Evolutionary conservation across 768 basidiomycete genomes (phyloP), one percentile per base, ranked within the genome.

Genomic region (Termitomyces sp.): DNA sequence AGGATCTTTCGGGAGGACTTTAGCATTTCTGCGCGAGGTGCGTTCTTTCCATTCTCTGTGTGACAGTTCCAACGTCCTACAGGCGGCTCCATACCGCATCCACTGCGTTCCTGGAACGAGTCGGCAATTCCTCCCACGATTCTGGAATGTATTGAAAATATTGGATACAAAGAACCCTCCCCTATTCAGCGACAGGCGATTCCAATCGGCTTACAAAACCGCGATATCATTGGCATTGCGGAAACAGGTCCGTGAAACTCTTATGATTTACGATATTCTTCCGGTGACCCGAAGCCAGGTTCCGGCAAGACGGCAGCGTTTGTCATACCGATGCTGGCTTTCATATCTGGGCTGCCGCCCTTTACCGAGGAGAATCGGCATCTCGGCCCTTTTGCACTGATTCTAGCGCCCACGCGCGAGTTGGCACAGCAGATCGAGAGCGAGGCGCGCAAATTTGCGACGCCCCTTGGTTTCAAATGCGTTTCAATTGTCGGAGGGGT

Each of bases 271-370:
- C n/a, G 20, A 49, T 28, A 44, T 55, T 28, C 45, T 8, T 55
- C 48, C 51, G 50, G 44, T 60, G 34, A 49, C 59, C 39, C 36
- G 34, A 28, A 55, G 45, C 15, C 60, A 95, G 94, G 95, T 80
- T 98, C 96, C 66, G 96, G 96, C 70, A 98, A 98, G 79, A 98
- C 96, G 26, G 96, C 96, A 36, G 93, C 95, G 3, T 98, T 98
- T 70, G 95, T 98, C 59, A 96, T 98, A 54, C 96, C 96, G 36
- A 98, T 98, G 95, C 79, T 98, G 51, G 79, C 91, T 34, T 99
- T 98, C 73, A 99, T 99, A 64, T 85, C 87, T 20, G 83, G 83
- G 53, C 78, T 98, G 52, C 90, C 95, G 31, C 81, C 82, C 2
- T 85, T 99, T 60, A 86, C 85, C 39, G 97, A 99, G 66, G 95